phyloP scores from a whole-genome alignment of 768 basidiomycete species.

The Lactifluus rugatus region DNA sequence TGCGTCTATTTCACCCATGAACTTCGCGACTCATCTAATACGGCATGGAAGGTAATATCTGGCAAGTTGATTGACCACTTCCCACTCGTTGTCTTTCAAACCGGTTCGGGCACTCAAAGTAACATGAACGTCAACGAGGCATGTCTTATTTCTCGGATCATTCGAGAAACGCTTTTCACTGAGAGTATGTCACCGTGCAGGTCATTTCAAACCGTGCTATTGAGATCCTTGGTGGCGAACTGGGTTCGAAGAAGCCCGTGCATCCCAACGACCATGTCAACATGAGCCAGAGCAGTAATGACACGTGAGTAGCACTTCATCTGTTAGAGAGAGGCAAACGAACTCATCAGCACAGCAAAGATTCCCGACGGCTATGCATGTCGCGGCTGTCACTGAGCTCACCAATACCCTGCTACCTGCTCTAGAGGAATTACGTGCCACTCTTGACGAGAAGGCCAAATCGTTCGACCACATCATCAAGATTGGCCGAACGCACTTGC shows the following conservation, averaged over 20 bases:
- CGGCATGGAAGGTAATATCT: constrained; percentile 71
- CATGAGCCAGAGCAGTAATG: constrained; percentile 98
- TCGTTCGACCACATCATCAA: constrained; percentile 91
- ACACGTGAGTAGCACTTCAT: constrained; percentile 56
- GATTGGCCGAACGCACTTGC: constrained; percentile 95
- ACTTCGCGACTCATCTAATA: background rate
- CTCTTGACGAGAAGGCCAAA: constrained; percentile 72
- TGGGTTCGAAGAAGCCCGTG: constrained; percentile 94
- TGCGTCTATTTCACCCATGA: constrained; percentile 26
- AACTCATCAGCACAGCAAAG: constrained; percentile 32
- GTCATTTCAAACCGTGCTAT: constrained; percentile 98
- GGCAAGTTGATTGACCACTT: constrained; percentile 93
- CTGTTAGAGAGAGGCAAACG: no score
- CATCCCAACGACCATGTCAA: constrained; percentile 99
- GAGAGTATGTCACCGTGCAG: constrained; percentile 29
- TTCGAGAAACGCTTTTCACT: background rate
- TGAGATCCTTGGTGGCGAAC: constrained; percentile 87
- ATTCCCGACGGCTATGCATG: constrained; percentile 99
- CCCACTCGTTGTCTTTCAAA: constrained; percentile 98
- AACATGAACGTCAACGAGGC: constrained; percentile 99
- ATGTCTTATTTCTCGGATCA: background rate
- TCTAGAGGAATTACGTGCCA: constrained; percentile 71
- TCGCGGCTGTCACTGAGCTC: constrained; percentile 90
- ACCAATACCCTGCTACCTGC: constrained; percentile 74
- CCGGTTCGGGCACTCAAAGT: constrained; percentile 96